Evolutionary conservation across 2,329 filamentous ascomycete genomes (phyloP).

Genomic region (Colletotrichum somersetense): DNA sequence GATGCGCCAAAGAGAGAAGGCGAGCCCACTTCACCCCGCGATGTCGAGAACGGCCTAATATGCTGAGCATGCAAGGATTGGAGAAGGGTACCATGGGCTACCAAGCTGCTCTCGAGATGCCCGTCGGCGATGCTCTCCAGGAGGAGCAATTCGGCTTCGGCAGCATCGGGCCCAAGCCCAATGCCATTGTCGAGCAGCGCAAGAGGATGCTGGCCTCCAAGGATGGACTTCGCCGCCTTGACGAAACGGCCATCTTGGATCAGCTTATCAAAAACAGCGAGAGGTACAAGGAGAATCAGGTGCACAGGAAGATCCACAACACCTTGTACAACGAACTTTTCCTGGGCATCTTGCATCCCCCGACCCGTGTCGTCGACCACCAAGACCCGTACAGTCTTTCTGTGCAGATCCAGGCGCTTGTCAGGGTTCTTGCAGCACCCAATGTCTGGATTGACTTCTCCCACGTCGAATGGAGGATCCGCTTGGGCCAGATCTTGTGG

Average conservation of each 20-base stretch:
- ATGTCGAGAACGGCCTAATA: constrained; percentile 74
- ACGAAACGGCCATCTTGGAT: constrained; percentile 70
- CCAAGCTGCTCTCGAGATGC: constrained; percentile 75
- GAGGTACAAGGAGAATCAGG: constrained; percentile 66
- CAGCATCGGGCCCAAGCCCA: constrained; percentile 66
- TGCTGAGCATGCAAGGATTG: constrained; percentile 78
- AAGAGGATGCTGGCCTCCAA: constrained; percentile 66
- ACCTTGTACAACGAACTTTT: constrained; percentile 73
- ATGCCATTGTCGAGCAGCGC: constrained; percentile 68
- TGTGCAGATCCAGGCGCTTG: constrained; percentile 77
- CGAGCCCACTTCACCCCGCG: constrained; percentile 70
- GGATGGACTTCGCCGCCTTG: constrained; percentile 67
- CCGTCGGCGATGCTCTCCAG: constrained; percentile 73
- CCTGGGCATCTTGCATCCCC: constrained; percentile 68
- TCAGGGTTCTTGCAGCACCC: constrained; percentile 73
- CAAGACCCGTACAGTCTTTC: constrained; percentile 73
- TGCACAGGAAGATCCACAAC: constrained; percentile 61
- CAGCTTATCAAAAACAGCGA: constrained; percentile 68
- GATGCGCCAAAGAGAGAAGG: constrained; percentile 58
- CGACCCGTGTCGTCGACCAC: constrained; percentile 67
- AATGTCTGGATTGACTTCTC: constrained; percentile 83
- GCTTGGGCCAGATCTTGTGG: constrained; percentile 80
- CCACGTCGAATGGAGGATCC: constrained; percentile 79
- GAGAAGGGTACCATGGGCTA: constrained; percentile 80
- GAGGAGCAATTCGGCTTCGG: constrained; percentile 73